Percentiles rank a stretch among this genome's conserved stretches.
phyloP scores from a whole-genome alignment of 192 early-diverging fungal genomes.

The Jimgerdemannia flammicorona region DNA sequence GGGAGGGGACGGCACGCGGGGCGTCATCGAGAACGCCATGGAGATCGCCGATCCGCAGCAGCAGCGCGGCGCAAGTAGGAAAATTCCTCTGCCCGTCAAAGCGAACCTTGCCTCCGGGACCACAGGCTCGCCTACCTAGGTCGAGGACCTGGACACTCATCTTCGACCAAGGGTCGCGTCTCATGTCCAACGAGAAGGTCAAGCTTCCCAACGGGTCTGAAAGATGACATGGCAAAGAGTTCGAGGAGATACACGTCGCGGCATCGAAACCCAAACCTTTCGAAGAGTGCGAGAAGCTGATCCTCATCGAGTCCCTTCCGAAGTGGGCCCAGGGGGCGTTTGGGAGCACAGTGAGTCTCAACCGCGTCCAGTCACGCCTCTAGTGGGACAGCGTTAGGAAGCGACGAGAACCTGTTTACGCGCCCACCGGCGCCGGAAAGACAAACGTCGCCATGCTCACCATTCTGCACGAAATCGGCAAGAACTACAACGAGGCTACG shows the following conservation, averaged over 20 bases:
- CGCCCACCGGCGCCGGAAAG: conserved; percentile 98
- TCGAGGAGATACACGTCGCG: conserved; percentile 94
- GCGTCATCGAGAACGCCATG: conserved; percentile 64
- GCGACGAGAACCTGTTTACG: conserved; percentile 97
- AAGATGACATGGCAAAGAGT: conserved; percentile 83
- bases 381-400: conserved; percentile 63
- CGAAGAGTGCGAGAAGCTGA: conserved; percentile 57
- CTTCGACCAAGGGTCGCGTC: conserved; percentile 90
- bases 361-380: conserved; percentile 92
- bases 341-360: conserved; percentile 60
- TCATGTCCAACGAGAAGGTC: conserved; percentile 98
- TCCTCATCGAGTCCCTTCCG: conserved; percentile 66
- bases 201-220: conserved; percentile 90
- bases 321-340: conserved; percentile 79
- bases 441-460: conserved; percentile 98
- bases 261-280: conserved; percentile 72
- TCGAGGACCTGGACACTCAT: conserved; percentile 82
- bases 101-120: conserved; percentile 44
- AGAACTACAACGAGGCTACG: too few relatives aligned
- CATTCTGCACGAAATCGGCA: conserved; percentile 83
- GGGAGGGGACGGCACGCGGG: conserved; percentile 52
- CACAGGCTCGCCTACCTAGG: conserved; percentile 51
- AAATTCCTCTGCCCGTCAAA: conserved; percentile 27
- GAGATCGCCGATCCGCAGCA: conserved; percentile 50
- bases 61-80: conserved; percentile 10